Percentiles rank a stretch among this genome's conserved stretches.
Evolutionary conservation across 768 basidiomycete species (phyloP).

Genomic region (Russula griseocarnosa): DNA sequence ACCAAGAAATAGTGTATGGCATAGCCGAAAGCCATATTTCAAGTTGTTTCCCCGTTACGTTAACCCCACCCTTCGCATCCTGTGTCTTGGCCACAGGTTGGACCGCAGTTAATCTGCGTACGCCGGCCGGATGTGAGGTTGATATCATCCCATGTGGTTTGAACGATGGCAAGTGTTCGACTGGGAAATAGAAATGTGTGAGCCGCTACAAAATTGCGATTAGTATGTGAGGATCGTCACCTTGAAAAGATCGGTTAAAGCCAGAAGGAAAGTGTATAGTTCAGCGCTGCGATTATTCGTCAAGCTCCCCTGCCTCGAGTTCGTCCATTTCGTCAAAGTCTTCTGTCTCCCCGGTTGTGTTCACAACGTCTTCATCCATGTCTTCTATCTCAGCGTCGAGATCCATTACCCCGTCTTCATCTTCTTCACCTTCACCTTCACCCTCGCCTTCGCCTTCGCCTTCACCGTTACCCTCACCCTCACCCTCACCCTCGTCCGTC

Average conservation of each 20-base stretch:
- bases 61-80: not conserved
- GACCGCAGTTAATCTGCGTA: not conserved
- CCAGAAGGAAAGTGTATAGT: no score
- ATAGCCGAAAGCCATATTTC: not conserved
- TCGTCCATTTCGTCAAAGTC: conserved; percentile 21
- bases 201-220: no score
- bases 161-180: not conserved
- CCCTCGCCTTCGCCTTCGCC: conserved; percentile 40
- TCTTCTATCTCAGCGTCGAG: conserved; percentile 41
- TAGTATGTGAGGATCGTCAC: not conserved
- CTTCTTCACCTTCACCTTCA: conserved; percentile 63
- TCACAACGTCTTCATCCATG: conserved; percentile 24
- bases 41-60: no score
- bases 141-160: not conserved
- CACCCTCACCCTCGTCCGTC: conserved; percentile 36
- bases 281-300: conserved; percentile 7
- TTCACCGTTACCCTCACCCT: conserved; percentile 43
- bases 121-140: conserved; percentile 12
- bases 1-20: not conserved
- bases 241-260: not conserved
- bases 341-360: conserved; percentile 21
- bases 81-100: not conserved
- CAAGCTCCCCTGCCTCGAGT: conserved; percentile 15
- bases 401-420: conserved; percentile 47
- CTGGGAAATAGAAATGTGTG: not conserved